A percentile compares a stretch with the other conserved stretches of the same genome.
These are phyloP conservation scores for Colletotrichum gigasporum DNA, from an alignment of 2,329 filamentous ascomycete species.

Conservation along the genomic window DNA sequence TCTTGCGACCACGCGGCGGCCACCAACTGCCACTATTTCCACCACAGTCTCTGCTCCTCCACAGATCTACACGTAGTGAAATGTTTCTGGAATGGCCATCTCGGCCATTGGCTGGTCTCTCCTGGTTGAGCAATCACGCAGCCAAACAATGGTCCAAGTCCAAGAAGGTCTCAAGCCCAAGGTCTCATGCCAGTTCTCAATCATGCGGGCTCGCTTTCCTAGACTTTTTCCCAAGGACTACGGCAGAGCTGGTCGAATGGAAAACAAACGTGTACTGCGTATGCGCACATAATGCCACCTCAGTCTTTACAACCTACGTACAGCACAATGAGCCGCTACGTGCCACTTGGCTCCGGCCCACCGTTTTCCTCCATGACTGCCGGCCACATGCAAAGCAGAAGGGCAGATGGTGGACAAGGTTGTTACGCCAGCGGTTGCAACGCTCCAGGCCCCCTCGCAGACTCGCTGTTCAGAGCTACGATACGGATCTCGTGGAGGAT, in stretches of 20 bases:
- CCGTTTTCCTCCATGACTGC: background rate
- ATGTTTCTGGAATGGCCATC: background rate
- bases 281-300: background rate
- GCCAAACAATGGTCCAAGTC: background rate
- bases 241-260: too few species aligned
- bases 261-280: too few species aligned
- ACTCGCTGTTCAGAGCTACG: background rate
- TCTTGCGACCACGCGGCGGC: conserved; percentile 2
- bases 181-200: background rate
- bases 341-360: background rate
- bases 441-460: background rate
- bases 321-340: background rate
- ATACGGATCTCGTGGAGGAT: background rate
- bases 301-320: background rate
- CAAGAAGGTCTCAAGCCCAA: background rate
- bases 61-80: background rate
- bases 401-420: background rate
- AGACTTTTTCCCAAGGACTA: background rate
- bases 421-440: background rate
- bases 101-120: background rate
- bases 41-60: background rate
- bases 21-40: background rate
- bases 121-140: background rate
- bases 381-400: conserved; percentile 5
- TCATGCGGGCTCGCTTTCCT: background rate